Evolutionary conservation across 352 stramenopile species (phyloP).

Genomic region (Phytophthora sp.): DNA sequence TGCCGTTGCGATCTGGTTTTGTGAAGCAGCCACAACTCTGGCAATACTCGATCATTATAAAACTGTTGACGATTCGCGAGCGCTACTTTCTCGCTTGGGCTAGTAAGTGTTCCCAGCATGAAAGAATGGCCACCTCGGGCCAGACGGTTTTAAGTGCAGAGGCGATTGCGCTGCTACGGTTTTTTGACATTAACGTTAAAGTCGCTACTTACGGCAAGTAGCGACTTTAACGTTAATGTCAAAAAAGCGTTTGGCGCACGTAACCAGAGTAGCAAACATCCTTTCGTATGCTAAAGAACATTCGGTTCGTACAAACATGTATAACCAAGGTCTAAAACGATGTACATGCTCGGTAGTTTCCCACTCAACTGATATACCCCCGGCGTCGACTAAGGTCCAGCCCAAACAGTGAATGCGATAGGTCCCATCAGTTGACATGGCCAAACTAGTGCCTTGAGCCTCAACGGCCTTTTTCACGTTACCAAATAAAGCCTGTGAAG

Average conservation of each 20-base stretch:
- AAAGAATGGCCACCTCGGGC: background rate
- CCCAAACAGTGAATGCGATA: background rate
- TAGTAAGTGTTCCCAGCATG: background rate
- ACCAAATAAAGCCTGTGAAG: background rate
- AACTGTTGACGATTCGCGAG: background rate
- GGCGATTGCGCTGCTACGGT: background rate
- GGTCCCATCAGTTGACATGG: background rate
- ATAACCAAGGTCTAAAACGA: background rate
- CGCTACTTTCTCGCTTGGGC: background rate
- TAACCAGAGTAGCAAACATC: background rate
- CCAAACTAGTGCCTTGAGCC: background rate
- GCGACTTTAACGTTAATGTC: background rate
- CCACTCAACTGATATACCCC: background rate
- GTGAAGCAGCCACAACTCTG: background rate
- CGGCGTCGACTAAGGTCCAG: background rate
- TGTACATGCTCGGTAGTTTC: background rate
- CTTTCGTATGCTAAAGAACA: background rate
- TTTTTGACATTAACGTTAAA: too few species aligned
- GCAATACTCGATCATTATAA: background rate
- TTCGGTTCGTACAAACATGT: background rate
- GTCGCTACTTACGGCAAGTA: background rate
- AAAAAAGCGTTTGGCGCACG: background rate
- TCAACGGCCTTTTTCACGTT: background rate
- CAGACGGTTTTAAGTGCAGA: background rate
- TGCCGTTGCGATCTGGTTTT: background rate